Conservation (phyloP, 176 grass and related monocot species). For the Lolium perenne region DNA sequence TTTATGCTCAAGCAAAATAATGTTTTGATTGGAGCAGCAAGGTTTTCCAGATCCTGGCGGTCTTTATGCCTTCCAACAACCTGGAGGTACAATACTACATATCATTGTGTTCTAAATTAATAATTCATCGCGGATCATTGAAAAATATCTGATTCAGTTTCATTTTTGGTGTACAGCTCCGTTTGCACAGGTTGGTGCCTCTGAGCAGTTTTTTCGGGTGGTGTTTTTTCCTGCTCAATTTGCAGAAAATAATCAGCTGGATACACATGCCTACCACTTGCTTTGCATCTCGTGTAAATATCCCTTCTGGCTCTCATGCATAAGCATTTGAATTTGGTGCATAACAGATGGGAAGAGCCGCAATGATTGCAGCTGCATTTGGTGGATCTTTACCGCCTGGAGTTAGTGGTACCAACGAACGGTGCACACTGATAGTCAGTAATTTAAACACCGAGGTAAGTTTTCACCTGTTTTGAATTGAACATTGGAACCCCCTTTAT, state of each 20-base stretch:
- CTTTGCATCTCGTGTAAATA: constrained; percentile 20
- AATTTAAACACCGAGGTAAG: constrained; percentile 98
- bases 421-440: constrained; percentile 90
- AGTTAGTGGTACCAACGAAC: constrained; percentile 77
- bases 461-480: constrained; percentile 31
- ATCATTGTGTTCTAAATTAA: constrained; percentile 14
- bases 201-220: background rate
- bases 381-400: constrained; percentile 74
- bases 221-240: constrained; percentile 17
- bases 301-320: constrained; percentile 18
- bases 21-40: constrained; percentile 49
- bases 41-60: constrained; percentile 74
- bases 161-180: constrained; percentile 56
- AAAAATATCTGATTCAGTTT: constrained; percentile 24
- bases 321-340: constrained; percentile 37
- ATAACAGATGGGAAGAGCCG: constrained; percentile 76
- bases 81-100: constrained; percentile 55
- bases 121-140: constrained; percentile 19
- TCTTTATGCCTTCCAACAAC: constrained; percentile 71
- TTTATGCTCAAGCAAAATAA: constrained; percentile 28
- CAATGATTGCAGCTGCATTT: constrained; percentile 83
- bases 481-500: background rate
- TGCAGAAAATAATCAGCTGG: constrained; percentile 17
- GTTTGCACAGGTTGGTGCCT: constrained; percentile 71
- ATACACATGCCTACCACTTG: background rate